Percentiles rank a stretch among this genome's conserved stretches.
phyloP scores from a whole-genome alignment of 1,284 basidiomycete species.

The Pascua sp. region DNA sequence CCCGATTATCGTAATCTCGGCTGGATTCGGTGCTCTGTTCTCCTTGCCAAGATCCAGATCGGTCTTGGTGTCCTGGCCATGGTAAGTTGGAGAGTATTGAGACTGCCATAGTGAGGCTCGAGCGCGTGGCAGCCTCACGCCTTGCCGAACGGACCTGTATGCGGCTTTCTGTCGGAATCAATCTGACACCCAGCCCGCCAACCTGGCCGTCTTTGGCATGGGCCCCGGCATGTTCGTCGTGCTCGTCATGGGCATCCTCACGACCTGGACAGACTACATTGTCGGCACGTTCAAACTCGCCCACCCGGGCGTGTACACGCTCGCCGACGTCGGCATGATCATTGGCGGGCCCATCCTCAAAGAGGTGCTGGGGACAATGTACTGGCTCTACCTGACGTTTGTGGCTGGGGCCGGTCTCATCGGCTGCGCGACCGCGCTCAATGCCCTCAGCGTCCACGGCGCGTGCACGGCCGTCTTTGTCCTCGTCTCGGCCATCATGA shows the following conservation, averaged over 20 bases:
- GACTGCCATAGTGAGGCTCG: no score
- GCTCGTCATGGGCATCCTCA: slow-evolving; percentile 35
- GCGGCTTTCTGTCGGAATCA: background rate
- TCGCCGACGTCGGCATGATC: slow-evolving; percentile 28
- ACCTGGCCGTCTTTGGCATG: slow-evolving; percentile 30
- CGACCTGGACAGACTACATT: slow-evolving; percentile 19
- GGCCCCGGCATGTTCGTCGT: slow-evolving; percentile 58
- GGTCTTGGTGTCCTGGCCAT: slow-evolving; percentile 40
- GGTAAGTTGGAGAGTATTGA: slow-evolving; percentile 1
- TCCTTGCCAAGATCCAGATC: slow-evolving; percentile 42
- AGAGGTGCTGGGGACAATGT: background rate
- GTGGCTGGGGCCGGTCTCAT: slow-evolving; percentile 5
- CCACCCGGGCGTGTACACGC: slow-evolving; percentile 35
- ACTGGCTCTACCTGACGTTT: slow-evolving; percentile 13
- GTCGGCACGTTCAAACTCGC: slow-evolving; percentile 37
- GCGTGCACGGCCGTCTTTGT: slow-evolving; percentile 36
- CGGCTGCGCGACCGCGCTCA: slow-evolving; percentile 25
- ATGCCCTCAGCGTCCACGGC: slow-evolving; percentile 32
- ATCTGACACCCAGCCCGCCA: background rate
- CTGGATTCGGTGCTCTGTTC: slow-evolving; percentile 33
- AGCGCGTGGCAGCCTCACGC: background rate
- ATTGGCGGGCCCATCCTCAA: slow-evolving; percentile 4
- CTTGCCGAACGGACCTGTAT: no score
- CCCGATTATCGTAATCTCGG: slow-evolving; percentile 41
- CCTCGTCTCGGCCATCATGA: slow-evolving; percentile 19